phyloP scores from a whole-genome alignment of 768 basidiomycete genomes.

The Panaeolus cyanescens region DNA sequence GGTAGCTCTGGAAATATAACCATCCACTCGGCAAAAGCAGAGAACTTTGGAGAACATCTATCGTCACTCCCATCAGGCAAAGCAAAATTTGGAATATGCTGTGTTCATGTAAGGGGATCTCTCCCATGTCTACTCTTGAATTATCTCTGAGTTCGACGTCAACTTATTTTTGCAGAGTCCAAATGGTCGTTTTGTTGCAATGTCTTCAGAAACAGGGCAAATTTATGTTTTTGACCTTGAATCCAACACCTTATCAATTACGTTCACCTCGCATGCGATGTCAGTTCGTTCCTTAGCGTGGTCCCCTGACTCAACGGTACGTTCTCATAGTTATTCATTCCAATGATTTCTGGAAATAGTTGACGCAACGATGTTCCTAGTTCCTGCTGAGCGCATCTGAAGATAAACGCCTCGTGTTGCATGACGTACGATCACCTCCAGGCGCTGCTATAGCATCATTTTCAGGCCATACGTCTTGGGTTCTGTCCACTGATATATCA shows the following conservation, averaged over 20 bases:
- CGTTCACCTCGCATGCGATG: constrained; percentile 89
- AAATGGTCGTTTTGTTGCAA: constrained; percentile 79
- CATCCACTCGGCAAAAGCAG: constrained; percentile 68
- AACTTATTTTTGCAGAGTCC: constrained; percentile 90
- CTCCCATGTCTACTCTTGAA: neutral
- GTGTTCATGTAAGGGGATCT: constrained; percentile 57
- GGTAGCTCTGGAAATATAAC: constrained; percentile 71
- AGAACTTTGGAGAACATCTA: constrained; percentile 68
- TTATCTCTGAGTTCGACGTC: too few relatives aligned
- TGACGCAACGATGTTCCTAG: constrained; percentile 37
- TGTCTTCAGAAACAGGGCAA: constrained; percentile 86
- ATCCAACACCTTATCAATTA: constrained; percentile 60
- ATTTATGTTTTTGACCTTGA: constrained; percentile 86
- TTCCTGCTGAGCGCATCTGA: constrained; percentile 89
- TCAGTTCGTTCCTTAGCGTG: constrained; percentile 84
- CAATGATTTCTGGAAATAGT: constrained; percentile 3
- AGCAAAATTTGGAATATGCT: constrained; percentile 77
- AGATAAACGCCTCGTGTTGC: constrained; percentile 87
- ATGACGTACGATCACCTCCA: constrained; percentile 81
- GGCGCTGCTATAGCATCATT: constrained; percentile 86
- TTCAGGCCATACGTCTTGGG: constrained; percentile 91
- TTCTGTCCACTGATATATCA: constrained; percentile 79
- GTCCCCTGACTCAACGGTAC: constrained; percentile 87
- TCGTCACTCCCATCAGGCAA: constrained; percentile 64
- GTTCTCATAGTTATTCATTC: constrained; percentile 26